These are phyloP conservation scores for Candida ponderosae DNA, from an alignment of 805 yeast genomes.

Conservation along the genomic window DNA sequence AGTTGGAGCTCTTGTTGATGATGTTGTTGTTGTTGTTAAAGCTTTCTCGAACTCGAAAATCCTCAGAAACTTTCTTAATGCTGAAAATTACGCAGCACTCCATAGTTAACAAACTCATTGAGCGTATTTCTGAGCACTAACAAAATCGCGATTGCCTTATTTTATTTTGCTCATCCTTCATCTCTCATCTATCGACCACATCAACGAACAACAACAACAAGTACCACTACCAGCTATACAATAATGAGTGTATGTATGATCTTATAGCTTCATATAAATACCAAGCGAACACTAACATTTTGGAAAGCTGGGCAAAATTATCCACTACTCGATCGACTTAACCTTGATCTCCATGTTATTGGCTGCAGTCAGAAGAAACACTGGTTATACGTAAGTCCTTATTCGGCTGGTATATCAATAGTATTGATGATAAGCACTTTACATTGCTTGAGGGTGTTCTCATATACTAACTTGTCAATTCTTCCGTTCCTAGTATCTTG, in stretches of 20 bases:
- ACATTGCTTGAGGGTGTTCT: background rate
- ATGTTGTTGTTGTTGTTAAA: no score
- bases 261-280: background rate
- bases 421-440: no score
- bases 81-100: background rate
- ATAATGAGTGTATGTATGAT: background rate
- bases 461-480: slow-evolving; percentile 1
- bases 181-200: no score
- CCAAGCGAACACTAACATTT: background rate
- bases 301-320: slow-evolving; percentile 48
- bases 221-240: background rate
- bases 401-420: slow-evolving; percentile 11
- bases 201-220: background rate
- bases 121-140: no score
- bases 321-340: slow-evolving; percentile 73
- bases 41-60: no score
- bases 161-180: background rate
- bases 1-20: no score
- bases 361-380: slow-evolving; percentile 79
- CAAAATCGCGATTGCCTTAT: background rate
- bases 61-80: slow-evolving; percentile 12
- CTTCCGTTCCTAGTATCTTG: no score
- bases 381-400: slow-evolving; percentile 51
- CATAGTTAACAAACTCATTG: background rate
- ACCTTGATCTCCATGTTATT: slow-evolving; percentile 71